phyloP scores from a whole-genome alignment of 2,329 filamentous ascomycete genomes.

The Pseudogymnoascus sp. region DNA sequence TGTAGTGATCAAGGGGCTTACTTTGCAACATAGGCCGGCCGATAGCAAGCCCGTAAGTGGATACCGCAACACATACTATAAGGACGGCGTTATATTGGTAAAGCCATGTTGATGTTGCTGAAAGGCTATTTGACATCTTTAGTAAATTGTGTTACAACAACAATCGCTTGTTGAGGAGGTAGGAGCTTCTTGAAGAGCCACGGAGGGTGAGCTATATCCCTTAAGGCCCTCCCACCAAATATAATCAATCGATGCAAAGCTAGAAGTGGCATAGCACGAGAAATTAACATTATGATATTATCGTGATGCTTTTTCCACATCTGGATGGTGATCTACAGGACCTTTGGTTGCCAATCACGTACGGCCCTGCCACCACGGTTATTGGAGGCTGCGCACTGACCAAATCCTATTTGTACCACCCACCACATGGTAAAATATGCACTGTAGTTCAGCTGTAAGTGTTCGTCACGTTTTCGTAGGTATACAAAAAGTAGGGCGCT shows the following conservation, averaged over 20 bases:
- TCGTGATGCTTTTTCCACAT: neutral
- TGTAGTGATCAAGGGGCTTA: neutral
- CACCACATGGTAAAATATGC: neutral
- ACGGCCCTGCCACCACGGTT: neutral
- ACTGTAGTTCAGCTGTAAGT: neutral
- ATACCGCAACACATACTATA: neutral
- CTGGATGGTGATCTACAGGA: neutral
- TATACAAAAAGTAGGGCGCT: neutral
- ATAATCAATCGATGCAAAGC: neutral
- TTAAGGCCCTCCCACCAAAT: neutral
- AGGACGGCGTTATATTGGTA: neutral
- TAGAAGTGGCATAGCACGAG: neutral
- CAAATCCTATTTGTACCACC: neutral
- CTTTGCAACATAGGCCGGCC: conserved; percentile 1
- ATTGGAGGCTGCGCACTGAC: neutral
- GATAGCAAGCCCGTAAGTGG: neutral
- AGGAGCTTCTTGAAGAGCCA: neutral
- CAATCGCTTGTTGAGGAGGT: neutral
- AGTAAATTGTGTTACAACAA: neutral
- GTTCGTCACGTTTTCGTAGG: neutral
- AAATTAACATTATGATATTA: neutral
- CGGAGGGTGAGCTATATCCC: neutral
- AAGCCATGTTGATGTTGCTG: neutral
- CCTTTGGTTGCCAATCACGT: neutral
- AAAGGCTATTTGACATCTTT: neutral